phyloP scores from a whole-genome alignment of 306 rosid species.

The Prunus armeniaca region DNA sequence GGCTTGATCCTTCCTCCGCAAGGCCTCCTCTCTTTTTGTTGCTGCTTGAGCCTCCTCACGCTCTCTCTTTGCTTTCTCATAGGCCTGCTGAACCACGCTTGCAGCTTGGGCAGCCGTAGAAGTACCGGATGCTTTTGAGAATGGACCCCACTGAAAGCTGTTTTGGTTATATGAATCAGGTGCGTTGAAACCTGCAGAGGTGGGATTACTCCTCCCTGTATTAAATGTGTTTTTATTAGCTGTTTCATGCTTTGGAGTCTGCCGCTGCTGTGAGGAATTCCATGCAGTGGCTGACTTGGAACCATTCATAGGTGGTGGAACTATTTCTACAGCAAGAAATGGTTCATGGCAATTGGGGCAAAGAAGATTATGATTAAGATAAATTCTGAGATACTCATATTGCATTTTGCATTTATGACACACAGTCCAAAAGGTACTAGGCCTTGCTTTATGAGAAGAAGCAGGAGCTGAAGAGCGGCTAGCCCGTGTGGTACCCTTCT shows the following conservation, averaged over 20 bases:
- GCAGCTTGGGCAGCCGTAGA: conserved; percentile 86
- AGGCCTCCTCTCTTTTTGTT: conserved; percentile 48
- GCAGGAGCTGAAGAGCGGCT: conserved; percentile 53
- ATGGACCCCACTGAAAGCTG: conserved; percentile 76
- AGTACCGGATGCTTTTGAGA: conserved; percentile 60
- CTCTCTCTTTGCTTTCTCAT: conserved; percentile 84
- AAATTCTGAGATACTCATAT: conserved; percentile 84
- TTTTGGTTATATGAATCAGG: conserved; percentile 33
- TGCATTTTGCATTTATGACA: conserved; percentile 91
- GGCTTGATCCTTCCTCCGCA: conserved; percentile 53
- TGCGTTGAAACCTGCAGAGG: conserved; percentile 31
- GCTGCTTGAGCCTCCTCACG: conserved; percentile 94
- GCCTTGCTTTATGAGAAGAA: conserved; percentile 43
- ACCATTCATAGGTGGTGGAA: conserved; percentile 73
- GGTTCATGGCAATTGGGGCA: conserved; percentile 92
- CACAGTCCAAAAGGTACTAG: conserved; percentile 88
- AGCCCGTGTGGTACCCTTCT: conserved; percentile 46
- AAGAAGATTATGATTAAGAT: conserved; percentile 81
- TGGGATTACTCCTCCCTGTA: conserved; percentile 39
- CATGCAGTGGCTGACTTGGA: conserved; percentile 32
- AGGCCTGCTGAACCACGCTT: conserved; percentile 82
- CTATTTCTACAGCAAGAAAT: conserved; percentile 75
- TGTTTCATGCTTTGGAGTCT: conserved; percentile 27
- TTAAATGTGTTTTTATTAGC: conserved; percentile 36
- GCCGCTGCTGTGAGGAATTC: conserved; percentile 40